A percentile compares a stretch with the other conserved stretches of the same genome.
Evolutionary conservation across 2,329 filamentous ascomycete species (phyloP).

Genomic region (Botrytis deweyae): DNA sequence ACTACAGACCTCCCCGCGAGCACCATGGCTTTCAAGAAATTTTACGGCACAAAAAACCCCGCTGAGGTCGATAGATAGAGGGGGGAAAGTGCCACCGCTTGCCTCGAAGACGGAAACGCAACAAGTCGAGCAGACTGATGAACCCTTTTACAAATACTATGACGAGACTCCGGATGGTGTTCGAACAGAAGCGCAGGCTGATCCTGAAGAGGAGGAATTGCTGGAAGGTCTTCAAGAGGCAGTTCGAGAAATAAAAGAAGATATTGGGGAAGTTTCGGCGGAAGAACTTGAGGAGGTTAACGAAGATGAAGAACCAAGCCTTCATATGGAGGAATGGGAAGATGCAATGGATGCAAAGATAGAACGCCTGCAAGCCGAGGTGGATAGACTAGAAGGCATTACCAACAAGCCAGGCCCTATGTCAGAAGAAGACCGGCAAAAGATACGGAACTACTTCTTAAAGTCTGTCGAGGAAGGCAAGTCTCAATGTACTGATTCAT

Average conservation of each 20-base stretch:
- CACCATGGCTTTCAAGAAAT: constrained; percentile 33
- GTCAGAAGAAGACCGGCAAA: constrained; percentile 23
- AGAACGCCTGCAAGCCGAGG: constrained; percentile 17
- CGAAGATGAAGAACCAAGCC: constrained; percentile 23
- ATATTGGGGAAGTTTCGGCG: constrained; percentile 20
- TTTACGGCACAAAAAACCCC: constrained; percentile 24
- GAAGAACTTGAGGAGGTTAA: constrained; percentile 22
- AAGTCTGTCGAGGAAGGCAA: constrained; percentile 21
- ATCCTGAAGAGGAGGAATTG: constrained; percentile 26
- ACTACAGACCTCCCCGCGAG: constrained; percentile 28
- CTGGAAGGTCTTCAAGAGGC: constrained; percentile 19
- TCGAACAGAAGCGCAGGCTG: constrained; percentile 30
- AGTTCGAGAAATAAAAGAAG: constrained; percentile 19
- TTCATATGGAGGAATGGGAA: constrained; percentile 20
- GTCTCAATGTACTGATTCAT: background rate
- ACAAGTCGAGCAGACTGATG: constrained; percentile 13
- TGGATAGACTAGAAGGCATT: constrained; percentile 22
- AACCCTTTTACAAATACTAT: constrained; percentile 31
- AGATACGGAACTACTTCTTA: constrained; percentile 24
- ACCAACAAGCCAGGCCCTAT: constrained; percentile 24
- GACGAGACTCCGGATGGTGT: constrained; percentile 36
- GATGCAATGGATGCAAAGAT: constrained; percentile 20
- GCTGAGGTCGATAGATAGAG: constrained; percentile 17
- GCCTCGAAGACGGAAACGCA: background rate
- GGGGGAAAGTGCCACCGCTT: background rate